Conservation (phyloP, 176 grass and related monocot species). For the Hsuehochloa calcarea region DNA sequence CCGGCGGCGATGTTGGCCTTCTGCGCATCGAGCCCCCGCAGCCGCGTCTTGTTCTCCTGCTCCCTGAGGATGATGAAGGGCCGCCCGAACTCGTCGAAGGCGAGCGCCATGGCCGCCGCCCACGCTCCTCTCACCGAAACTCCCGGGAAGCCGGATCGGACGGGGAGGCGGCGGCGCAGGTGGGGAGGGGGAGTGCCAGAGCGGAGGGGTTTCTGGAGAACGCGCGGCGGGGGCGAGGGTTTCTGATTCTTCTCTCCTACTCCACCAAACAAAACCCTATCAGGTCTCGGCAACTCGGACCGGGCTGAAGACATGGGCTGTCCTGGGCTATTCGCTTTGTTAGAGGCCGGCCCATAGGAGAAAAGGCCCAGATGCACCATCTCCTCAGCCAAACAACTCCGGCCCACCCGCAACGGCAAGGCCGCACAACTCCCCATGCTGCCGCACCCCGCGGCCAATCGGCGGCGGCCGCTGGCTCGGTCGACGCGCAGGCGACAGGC, state of each 20-base stretch:
- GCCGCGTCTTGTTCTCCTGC: conserved; percentile 83
- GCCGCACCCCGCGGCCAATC: not conserved
- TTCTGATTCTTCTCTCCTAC: not conserved
- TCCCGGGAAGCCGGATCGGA: conserved; percentile 16
- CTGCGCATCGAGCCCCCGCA: conserved; percentile 89
- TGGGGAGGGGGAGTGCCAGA: not conserved
- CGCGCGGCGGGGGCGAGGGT: not conserved
- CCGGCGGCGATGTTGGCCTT: conserved; percentile 94
- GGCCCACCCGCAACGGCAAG: too few relatives aligned
- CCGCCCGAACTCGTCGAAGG: conserved; percentile 90
- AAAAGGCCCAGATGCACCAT: too few relatives aligned
- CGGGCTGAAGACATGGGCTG: not conserved
- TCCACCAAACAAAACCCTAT: not conserved
- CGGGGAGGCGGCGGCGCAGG: not conserved
- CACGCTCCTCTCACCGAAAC: not conserved
- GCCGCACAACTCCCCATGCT: not conserved
- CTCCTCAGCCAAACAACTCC: too few relatives aligned
- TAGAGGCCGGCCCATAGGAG: too few relatives aligned
- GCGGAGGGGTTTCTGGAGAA: not conserved
- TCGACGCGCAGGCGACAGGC: not conserved
- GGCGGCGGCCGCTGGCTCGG: not conserved
- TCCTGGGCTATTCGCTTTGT: too few relatives aligned
- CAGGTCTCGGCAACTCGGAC: too few relatives aligned
- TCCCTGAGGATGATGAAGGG: conserved; percentile 89
- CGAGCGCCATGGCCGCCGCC: conserved; percentile 68